phyloP scores from a whole-genome alignment of 2,329 filamentous ascomycete species.

The Coniochaeta sp. region DNA sequence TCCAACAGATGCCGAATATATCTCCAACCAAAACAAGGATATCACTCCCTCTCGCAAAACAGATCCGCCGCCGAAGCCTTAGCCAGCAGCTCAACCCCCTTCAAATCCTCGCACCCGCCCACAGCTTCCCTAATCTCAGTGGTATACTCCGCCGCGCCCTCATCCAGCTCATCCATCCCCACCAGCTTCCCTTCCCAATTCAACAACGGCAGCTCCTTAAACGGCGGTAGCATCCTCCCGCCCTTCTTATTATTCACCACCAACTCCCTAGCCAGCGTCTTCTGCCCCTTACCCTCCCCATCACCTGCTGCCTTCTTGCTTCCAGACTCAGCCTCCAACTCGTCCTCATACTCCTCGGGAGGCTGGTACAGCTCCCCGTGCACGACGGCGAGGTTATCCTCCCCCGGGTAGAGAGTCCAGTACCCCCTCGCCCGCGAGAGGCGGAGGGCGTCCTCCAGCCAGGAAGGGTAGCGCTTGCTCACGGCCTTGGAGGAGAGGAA shows the following conservation, averaged over 20 bases:
- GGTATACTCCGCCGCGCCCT: slow-evolving; percentile 44
- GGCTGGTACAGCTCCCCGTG: slow-evolving; percentile 68
- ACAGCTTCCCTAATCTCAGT: slow-evolving; percentile 53
- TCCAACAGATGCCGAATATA: too few relatives aligned
- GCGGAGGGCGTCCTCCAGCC: slow-evolving; percentile 72
- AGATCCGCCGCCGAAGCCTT: slow-evolving; percentile 48
- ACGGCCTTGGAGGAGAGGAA: slow-evolving; percentile 49
- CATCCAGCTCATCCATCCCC: slow-evolving; percentile 30
- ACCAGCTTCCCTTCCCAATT: slow-evolving; percentile 54
- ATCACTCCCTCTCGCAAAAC: slow-evolving; percentile 50
- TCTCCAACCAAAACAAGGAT: too few relatives aligned
- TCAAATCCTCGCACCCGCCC: slow-evolving; percentile 54
- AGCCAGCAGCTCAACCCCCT: slow-evolving; percentile 15
- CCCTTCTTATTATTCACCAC: slow-evolving; percentile 23
- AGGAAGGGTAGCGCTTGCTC: slow-evolving; percentile 64
- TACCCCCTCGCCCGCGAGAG: slow-evolving; percentile 73
- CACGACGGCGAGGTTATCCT: slow-evolving; percentile 57
- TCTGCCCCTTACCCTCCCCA: neutral
- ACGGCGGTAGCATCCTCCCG: slow-evolving; percentile 33
- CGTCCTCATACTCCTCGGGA: slow-evolving; percentile 59
- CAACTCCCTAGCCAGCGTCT: slow-evolving; percentile 11
- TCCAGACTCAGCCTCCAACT: slow-evolving; percentile 17
- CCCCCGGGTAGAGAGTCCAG: slow-evolving; percentile 69
- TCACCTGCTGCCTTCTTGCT: slow-evolving; percentile 8
- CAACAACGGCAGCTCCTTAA: slow-evolving; percentile 50